Conservation (phyloP, 164 flowering plant genomes). For the Chloranthus sessilifolius region DNA sequence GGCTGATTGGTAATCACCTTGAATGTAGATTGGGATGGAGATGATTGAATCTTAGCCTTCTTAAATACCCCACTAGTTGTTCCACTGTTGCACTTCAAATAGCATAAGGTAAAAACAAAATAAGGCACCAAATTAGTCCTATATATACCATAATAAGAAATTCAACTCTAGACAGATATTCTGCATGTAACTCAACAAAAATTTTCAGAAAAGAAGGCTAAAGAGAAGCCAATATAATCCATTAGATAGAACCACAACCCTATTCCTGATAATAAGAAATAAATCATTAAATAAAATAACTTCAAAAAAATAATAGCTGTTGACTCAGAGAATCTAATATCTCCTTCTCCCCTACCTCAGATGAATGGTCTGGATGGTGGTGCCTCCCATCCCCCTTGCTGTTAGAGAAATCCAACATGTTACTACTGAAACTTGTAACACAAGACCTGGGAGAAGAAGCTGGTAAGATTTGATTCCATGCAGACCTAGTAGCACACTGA, state of each 20-base stretch:
- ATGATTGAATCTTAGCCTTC: conserved; percentile 78
- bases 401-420: conserved; percentile 61
- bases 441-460: conserved; percentile 60
- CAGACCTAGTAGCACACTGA: conserved; percentile 26
- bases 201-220: too few species aligned
- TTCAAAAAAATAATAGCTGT: neutral
- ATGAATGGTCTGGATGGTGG: conserved; percentile 48
- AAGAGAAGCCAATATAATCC: too few species aligned
- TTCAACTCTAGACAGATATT: neutral
- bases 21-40: conserved; percentile 55
- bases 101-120: conserved; percentile 6
- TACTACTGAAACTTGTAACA: conserved; percentile 50
- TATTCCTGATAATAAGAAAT: neutral
- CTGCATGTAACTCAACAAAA: too few species aligned
- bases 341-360: conserved; percentile 47
- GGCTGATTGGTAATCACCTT: conserved; percentile 57
- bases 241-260: neutral
- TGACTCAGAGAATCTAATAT: neutral
- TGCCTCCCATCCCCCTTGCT: conserved; percentile 29
- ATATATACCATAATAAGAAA: neutral
- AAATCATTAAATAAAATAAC: neutral
- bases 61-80: conserved; percentile 56
- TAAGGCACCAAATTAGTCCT: neutral
- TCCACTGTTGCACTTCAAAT: conserved; percentile 55
- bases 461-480: conserved; percentile 44